Evolutionary conservation across 768 basidiomycete genomes (phyloP), one percentile per base, ranked within the genome.

Genomic region (Filobasidium wieringae): DNA sequence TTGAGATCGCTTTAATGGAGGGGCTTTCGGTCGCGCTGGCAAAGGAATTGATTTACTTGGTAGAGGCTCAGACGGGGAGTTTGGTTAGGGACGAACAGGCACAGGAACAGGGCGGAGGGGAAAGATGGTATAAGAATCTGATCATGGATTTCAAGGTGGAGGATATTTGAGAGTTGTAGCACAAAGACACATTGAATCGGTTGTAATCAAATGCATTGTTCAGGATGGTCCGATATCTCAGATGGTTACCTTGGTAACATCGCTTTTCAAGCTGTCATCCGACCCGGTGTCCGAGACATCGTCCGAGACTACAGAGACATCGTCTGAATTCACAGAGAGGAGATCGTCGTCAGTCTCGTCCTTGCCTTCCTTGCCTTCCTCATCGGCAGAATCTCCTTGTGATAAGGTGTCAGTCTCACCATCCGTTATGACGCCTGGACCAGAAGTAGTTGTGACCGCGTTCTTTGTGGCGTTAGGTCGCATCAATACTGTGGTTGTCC

Each of bases 51-150:
- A 75, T 95, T 27, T 77, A 78, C 41, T 82, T 80, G 55, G 81
- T 85, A 2, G 91, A 93, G 77, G 40, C 54, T 32, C 72, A 70
- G 17, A 82, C 81, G 34, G 86, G 84, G 0, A 79, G 79, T 55
- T 75, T 93, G 12, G 84, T 84, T 63, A 78, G 88, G 66, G 92
- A 95, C 71, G 88, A 89, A 58, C 80, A 76, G 55, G 74, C 66
- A 14, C 62, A 56, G 11, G 66, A 67, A 37, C 73, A 70, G 22
- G 69, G 80, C n/a, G 76, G 76, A 7, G 51, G 51, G 24, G 85
- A 87, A 68, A 75, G 86, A 57, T 77, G 80, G 66, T 93, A 68
- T 59, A 55, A 64, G 37, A 69, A 74, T 58, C 52, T 69, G 22
- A 74, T 74, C 17, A 22, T 7, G 5, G 43, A 47, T 47, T 24